Percentiles rank a stretch among this genome's conserved stretches.
Evolutionary conservation across 129 eudicot genomes (phyloP).

Genomic region (Erigeron canadensis): DNA sequence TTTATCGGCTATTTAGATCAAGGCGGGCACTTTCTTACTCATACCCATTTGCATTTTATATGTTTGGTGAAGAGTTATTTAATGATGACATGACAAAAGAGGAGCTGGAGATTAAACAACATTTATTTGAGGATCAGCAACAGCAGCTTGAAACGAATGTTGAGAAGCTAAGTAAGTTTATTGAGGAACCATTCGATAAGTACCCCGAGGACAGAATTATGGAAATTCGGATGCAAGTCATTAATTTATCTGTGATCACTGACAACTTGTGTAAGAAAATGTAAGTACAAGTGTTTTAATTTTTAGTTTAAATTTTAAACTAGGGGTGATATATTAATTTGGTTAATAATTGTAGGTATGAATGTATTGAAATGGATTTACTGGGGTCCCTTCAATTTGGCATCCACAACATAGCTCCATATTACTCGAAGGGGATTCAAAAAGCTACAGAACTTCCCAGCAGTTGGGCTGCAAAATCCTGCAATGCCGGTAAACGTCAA

Average conservation of each 20-base stretch:
- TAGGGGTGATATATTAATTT: slow-evolving; percentile 19
- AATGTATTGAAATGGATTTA: slow-evolving; percentile 85
- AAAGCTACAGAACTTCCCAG: slow-evolving; percentile 69
- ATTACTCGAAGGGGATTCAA: slow-evolving; percentile 82
- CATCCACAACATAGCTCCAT: slow-evolving; percentile 82
- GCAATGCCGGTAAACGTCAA: slow-evolving; percentile 28
- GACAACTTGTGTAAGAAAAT: slow-evolving; percentile 90
- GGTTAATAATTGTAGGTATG: slow-evolving; percentile 63
- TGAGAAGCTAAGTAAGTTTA: slow-evolving; percentile 75
- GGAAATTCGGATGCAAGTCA: slow-evolving; percentile 79
- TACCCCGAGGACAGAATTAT: slow-evolving; percentile 49
- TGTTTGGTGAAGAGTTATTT: slow-evolving; percentile 92
- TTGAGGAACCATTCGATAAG: slow-evolving; percentile 86
- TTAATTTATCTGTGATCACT: slow-evolving; percentile 75
- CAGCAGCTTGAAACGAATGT: slow-evolving; percentile 92
- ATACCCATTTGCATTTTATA: slow-evolving; percentile 91
- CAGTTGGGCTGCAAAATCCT: slow-evolving; percentile 40
- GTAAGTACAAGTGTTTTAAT: slow-evolving; percentile 45
- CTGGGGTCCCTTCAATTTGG: slow-evolving; percentile 73
- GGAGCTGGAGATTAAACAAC: slow-evolving; percentile 78
- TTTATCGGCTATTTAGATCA: slow-evolving; percentile 80
- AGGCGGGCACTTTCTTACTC: slow-evolving; percentile 88
- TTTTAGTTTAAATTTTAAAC: not conserved
- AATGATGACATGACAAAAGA: slow-evolving; percentile 80
- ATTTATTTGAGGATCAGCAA: slow-evolving; percentile 95